Evolutionary conservation across 1,139 yeast species (phyloP), one percentile per base, ranked within the genome.

Genomic region (Lodderomyces elongisporus): DNA sequence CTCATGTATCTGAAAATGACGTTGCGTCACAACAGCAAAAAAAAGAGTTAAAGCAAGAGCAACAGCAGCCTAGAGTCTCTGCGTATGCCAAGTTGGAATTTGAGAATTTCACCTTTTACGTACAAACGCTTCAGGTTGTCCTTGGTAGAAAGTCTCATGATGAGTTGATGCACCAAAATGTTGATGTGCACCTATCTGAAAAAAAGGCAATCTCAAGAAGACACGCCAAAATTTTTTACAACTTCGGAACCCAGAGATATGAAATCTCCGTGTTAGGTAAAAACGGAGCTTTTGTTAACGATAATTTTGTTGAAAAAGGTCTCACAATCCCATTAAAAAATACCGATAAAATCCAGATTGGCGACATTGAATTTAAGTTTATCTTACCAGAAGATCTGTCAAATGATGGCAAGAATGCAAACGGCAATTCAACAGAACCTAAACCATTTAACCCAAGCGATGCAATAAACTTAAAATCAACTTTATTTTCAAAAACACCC

Each of bases 211-310:
- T 89, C 16, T 87, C 96, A 6, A 66, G 97, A 51, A 68, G 88
- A 38, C 98, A 91, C 56, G 97, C 97, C 4, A 88, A 85, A 56
- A 88, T 91, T 14, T 89, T 88, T 54, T 91, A 89, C 61, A 89
- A 91, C 54, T 91, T 91, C 59, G 96, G 96, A 4, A 85, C 94
- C 4, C 96, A 88, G 52, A 62, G 94, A 45, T 91, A 89, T 52
- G 97, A 89, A 58, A 60, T 91, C 27, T 81, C 94, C 8, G 88
- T 91, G 3, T 66, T 88, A 46, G 98, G 98, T 15, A 72, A 95
- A 48, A 91, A 91, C 53, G 98, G 98, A 22, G 96, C 96, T 1
- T 91, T 89, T 64, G 95, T 91, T 3, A 91, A 89, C 56, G 95
- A 88, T 46, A 66, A 67, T 21, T 91, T 88, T 55, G 81, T 89